Evolutionary conservation across 2,329 filamentous ascomycete genomes (phyloP), one percentile per base, ranked within the genome.

Genomic region (Colletotrichum agaves): DNA sequence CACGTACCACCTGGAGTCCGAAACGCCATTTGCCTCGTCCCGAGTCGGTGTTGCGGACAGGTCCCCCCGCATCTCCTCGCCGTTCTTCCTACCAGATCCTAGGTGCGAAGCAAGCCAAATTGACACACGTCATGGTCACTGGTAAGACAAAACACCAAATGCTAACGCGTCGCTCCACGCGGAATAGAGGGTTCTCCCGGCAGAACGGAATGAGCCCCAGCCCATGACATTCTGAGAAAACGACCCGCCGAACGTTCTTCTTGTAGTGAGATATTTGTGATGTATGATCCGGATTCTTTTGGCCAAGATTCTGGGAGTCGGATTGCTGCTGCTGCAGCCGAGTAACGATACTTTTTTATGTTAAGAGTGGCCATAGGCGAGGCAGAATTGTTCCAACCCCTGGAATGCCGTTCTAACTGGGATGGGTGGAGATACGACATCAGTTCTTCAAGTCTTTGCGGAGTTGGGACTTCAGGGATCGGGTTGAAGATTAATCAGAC

Each of bases 171-270:
- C 63, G 63, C 11, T 65, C 31, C 13, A 65, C n/a, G 3, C 19
- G 37, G 3, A 65, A 57, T 1, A 17, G 39, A 11, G 31, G 41
- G 33, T 61, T 61, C 13, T 56, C 47, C 21, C 19, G 17, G 33
- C 63, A 65, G n/a, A 39, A 56, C 4, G 57, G 63, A 23, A 65
- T 65, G 0, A 65, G 47, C 12, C 63, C 63, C 2, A 37, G 31
- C 3, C 35, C 63, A n/a, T 65, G 63, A 27, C 56, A 35, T 13
- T 65, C 47, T 1, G 56, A 15, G 3, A 50, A 39, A 4, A 10
- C 46, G 3, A 61, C n/a, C n/a, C n/a, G n/a, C 46, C 17, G 62
- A 27, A 2, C 19, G 43, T 11, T 65, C 63, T 17, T 65, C 63
- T 3, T 55, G 12, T 1, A 65, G 41, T 7, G 55, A 23, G 0